Base-by-base conservation (phyloP, 1,284 basidiomycete genomes). In the Ganoderma lucidum region DNA sequence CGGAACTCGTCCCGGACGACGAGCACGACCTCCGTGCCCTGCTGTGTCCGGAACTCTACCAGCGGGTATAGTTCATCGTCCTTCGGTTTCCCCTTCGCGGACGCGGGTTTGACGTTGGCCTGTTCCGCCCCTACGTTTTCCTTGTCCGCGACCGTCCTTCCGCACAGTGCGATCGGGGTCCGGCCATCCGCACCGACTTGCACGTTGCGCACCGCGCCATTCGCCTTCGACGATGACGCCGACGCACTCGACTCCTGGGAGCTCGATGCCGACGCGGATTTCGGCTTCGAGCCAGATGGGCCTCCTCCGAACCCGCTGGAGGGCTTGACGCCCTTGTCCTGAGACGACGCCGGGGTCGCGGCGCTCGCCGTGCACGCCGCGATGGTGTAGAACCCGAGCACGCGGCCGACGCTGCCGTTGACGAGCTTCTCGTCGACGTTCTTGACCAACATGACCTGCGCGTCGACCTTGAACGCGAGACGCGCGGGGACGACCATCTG, bases 391-490 rank as follows among this genome's bases (percentile, higher is more conserved):
- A 82, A 82, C 1, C 79, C 80, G 17, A 85, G 71, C 9, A 82
- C 75, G 12, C 78, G 78, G 5, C 81, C 81, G 66, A 82, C 79
- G 63, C 77, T 80, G 3, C 81, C 81, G 64, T 82, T 82, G 15
- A 82, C 81, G 55, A 82, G 78, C 9, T 71, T 74, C 69, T 81
- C 81, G 63, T 85, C 79, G 28, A 88, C 75, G 69, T 89, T 89
- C 85, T 89, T 89, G 63, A 96, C 89, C 28, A 97, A 83, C 90
- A 92, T 91, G 1, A 91, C 90, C 77, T 91, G 89, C 12, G 89
- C 86, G 39, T 87, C 88, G 42, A 88, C 80, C 81, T 88, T 75
- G 45, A 78, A 74, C 70, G 77, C 72, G 10, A 80, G 81, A 77
- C 44, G 81, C 74, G 66, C 70, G n/a, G 76, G 85, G 78, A 66